These are phyloP conservation scores for Lasiodiplodia theobromae DNA, from an alignment of 2,329 filamentous ascomycete genomes.

Conservation along the genomic window DNA sequence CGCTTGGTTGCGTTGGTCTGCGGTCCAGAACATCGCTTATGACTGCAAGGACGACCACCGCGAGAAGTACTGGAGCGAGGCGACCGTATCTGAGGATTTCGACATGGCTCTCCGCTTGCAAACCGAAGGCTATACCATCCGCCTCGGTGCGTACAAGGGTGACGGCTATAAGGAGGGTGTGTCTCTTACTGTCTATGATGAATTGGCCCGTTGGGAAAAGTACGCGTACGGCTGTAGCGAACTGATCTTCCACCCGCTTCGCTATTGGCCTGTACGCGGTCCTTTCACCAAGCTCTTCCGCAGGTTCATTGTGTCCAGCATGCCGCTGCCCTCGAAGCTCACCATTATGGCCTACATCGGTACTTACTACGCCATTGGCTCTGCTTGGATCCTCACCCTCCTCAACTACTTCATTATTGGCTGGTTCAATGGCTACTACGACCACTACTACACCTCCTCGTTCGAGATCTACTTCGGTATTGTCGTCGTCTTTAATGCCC, in stretches of 20 bases:
- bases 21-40: constrained; percentile 76
- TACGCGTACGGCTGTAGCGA: constrained; percentile 87
- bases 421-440: constrained; percentile 78
- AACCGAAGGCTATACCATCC: constrained; percentile 74
- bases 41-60: constrained; percentile 70
- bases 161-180: constrained; percentile 86
- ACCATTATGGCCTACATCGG: constrained; percentile 80
- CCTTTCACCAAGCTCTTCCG: constrained; percentile 83
- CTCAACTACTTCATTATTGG: constrained; percentile 79
- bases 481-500: constrained; percentile 77
- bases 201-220: constrained; percentile 85
- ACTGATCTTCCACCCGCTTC: constrained; percentile 79
- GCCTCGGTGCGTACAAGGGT: constrained; percentile 74
- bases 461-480: constrained; percentile 84
- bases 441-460: constrained; percentile 77
- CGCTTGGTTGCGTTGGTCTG: constrained; percentile 76
- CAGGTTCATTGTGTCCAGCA: constrained; percentile 74
- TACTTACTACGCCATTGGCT: constrained; percentile 80
- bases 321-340: constrained; percentile 77
- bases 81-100: constrained; percentile 81
- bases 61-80: constrained; percentile 84
- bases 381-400: constrained; percentile 75
- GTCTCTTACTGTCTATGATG: constrained; percentile 83
- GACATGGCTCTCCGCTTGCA: constrained; percentile 82
- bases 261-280: constrained; percentile 74